phyloP scores from a whole-genome alignment of 2,329 filamentous ascomycete genomes.

The Scytalidium sp. region DNA sequence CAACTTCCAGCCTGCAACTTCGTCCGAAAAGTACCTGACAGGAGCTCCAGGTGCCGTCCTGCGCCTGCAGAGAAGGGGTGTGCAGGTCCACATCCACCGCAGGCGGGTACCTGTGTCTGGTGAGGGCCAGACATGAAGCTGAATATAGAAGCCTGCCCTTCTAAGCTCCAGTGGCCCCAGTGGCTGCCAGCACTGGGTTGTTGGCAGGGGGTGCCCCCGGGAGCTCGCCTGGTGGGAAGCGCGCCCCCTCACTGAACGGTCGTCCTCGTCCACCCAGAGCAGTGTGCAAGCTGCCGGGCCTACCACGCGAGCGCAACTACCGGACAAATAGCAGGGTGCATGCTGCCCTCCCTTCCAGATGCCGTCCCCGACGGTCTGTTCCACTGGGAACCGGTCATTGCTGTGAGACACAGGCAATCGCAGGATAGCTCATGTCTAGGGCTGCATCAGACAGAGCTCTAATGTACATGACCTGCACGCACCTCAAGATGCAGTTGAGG shows the following conservation, averaged over 20 bases:
- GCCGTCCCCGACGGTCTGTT: neutral
- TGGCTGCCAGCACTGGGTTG: neutral
- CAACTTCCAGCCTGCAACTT: too few relatives aligned
- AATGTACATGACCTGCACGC: neutral
- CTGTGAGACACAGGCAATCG: neutral
- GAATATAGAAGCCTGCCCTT: neutral
- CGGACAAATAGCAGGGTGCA: neutral
- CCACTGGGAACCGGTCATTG: neutral
- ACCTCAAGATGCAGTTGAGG: neutral
- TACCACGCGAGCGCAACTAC: neutral
- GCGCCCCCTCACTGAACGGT: too few relatives aligned
- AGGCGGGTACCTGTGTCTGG: neutral
- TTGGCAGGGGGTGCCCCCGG: too few relatives aligned
- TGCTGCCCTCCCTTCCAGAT: neutral
- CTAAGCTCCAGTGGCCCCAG: neutral
- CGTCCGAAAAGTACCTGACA: too few relatives aligned
- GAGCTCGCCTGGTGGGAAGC: too few relatives aligned
- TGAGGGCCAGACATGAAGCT: neutral
- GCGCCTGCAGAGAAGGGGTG: neutral
- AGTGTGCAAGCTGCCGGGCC: too few relatives aligned
- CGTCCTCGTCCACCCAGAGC: too few relatives aligned
- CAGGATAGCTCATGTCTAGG: neutral
- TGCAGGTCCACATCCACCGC: neutral
- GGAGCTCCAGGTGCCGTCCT: neutral
- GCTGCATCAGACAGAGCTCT: too few relatives aligned